Percentiles rank a stretch among this genome's conserved stretches.
Conservation (phyloP, 2,329 filamentous ascomycete genomes). For the Eutypella sp. region DNA sequence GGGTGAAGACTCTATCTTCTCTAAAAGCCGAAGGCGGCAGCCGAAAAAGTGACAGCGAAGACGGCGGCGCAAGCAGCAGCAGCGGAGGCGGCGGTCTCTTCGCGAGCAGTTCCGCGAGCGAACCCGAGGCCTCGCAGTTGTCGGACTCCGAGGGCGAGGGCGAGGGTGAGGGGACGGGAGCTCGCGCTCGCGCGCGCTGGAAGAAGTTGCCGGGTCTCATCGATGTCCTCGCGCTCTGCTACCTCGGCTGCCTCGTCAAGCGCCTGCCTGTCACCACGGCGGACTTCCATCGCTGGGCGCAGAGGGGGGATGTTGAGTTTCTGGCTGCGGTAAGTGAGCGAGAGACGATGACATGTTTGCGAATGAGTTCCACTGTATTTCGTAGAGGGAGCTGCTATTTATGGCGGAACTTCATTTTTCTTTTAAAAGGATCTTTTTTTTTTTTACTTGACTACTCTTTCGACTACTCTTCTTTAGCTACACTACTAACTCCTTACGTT, state of each 20-base stretch:
- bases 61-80: constrained; percentile 13
- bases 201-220: constrained; percentile 62
- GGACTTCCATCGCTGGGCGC: constrained; percentile 66
- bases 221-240: constrained; percentile 74
- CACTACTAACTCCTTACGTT: background rate
- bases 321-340: constrained; percentile 54
- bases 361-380: background rate
- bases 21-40: constrained; percentile 40
- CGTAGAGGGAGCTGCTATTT: background rate
- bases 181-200: constrained; percentile 42
- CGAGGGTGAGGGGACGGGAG: constrained; percentile 39
- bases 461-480: background rate
- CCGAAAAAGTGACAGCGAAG: constrained; percentile 10
- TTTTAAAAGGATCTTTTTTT: background rate
- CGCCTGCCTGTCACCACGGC: constrained; percentile 71
- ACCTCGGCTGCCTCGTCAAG: constrained; percentile 71
- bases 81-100: constrained; percentile 25
- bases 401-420: background rate
- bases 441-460: background rate
- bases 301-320: constrained; percentile 65
- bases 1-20: constrained; percentile 51
- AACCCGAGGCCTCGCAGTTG: constrained; percentile 29
- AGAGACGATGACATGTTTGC: background rate
- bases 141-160: constrained; percentile 16
- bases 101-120: constrained; percentile 36